Evolutionary conservation across 441 rosid genomes (phyloP), one percentile per base, ranked within the genome.

Genomic region (Croton laevigatus): DNA sequence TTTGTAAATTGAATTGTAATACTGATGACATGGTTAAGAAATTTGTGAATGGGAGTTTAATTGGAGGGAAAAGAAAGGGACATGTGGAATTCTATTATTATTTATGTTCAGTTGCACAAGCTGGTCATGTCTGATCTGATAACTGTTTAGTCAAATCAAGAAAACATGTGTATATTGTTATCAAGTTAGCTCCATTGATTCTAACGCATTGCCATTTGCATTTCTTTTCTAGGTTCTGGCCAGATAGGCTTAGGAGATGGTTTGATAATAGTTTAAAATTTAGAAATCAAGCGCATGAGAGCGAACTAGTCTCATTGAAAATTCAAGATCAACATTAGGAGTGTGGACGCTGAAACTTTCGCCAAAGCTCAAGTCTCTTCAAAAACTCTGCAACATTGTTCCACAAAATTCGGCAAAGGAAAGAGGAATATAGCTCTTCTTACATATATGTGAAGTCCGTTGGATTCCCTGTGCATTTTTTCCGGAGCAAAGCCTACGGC

Each of bases 281-380:
- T 16, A 77, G 85, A 80, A 78, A 77, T 78, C 92, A 83, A 69
- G 85, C 73, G 60, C 91, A 87, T 61, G 88, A 86, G 67, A 89
- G 88, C 22, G 98, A 94, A 79, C 77, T 94, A 72, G 89, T 86
- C 65, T 76, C 97, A n/a, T 80, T 94, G 71, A 94, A 86, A 79
- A 72, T 68, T 58, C 82, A 89, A 69, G 97, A 87, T 61, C 85
- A 85, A 75, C 86, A 80, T 66, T 89, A 81, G 82, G 80, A 19
- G n/a, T 4, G 52, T 62, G 27, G 44, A 34, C n/a, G 62, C 34
- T 16, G 8, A 1, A 16, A 11, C 58, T 68, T 68, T 44, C 57
- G 54, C 23, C n/a, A 55, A 27, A 16, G 62, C 34, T n/a, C 27
- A 40, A 27, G 40, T 23, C 8, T 37, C 51, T 20, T 17, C 19